Evolutionary conservation across 768 basidiomycete genomes (phyloP).

Genomic region (Clathrus columnatus): DNA sequence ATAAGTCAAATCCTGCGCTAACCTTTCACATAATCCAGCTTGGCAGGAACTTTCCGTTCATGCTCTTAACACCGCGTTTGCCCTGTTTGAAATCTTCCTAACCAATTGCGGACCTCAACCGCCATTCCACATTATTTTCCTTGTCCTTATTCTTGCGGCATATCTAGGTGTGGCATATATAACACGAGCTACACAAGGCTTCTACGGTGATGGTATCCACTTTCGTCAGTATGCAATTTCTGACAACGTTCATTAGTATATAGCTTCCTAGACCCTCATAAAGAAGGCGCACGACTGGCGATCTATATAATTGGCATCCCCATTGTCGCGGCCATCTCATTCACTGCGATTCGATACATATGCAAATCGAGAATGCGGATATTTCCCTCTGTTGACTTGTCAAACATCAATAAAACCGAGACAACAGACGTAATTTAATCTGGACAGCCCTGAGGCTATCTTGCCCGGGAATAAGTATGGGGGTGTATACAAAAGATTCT

Average conservation of each 20-base stretch:
- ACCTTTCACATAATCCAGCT: conserved; percentile 24
- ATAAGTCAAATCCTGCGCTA: not conserved
- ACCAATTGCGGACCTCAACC: conserved; percentile 45
- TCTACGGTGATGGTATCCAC: conserved; percentile 42
- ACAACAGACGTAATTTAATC: not conserved
- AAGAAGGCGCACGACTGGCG: conserved; percentile 36
- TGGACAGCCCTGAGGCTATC: no score
- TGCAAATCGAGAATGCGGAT: conserved; percentile 31
- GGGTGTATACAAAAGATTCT: no score
- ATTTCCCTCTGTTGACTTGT: conserved; percentile 3
- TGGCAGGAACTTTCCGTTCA: conserved; percentile 57
- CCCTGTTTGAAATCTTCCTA: conserved; percentile 47
- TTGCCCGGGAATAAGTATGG: no score
- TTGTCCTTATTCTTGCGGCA: conserved; percentile 39
- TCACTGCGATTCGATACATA: conserved; percentile 36
- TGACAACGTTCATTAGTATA: conserved; percentile 38
- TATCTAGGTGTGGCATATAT: conserved; percentile 68
- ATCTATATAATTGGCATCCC: conserved; percentile 57
- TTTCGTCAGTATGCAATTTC: not conserved
- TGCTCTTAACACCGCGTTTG: conserved; percentile 47
- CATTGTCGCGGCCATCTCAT: conserved; percentile 42
- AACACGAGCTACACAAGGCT: conserved; percentile 47
- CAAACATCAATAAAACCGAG: not conserved
- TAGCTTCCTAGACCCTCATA: conserved; percentile 49
- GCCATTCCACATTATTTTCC: conserved; percentile 41